These are phyloP conservation scores for Leccinum aurantiacum DNA, from an alignment of 768 basidiomycete genomes.

Conservation along the genomic window DNA sequence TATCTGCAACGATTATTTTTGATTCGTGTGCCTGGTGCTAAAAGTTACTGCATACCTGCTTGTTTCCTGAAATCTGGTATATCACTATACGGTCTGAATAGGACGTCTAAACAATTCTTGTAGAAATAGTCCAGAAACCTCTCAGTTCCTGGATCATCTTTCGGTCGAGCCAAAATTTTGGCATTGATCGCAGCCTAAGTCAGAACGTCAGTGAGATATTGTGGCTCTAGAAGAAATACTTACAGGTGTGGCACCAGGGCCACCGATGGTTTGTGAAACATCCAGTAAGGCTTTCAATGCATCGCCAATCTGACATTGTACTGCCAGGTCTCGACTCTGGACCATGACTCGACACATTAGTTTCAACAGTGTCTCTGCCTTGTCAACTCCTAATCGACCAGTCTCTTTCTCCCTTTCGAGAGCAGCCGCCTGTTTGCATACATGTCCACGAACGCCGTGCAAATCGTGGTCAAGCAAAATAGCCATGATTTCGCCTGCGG, in stretches of 20 bases:
- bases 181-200: constrained; percentile 33
- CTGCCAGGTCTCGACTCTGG: constrained; percentile 77
- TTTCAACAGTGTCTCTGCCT: constrained; percentile 71
- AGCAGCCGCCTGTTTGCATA: constrained; percentile 77
- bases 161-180: constrained; percentile 55
- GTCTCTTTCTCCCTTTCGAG: constrained; percentile 63
- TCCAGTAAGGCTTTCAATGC: constrained; percentile 82
- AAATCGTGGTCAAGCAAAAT: constrained; percentile 89
- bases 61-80: constrained; percentile 66
- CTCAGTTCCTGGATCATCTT: constrained; percentile 85
- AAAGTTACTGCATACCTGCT: constrained; percentile 35
- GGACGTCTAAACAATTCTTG: constrained; percentile 71
- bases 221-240: constrained; percentile 11
- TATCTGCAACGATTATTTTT: constrained; percentile 37
- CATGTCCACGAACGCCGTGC: constrained; percentile 79
- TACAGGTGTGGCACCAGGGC: constrained; percentile 39
- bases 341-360: constrained; percentile 77
- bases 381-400: constrained; percentile 56
- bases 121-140: constrained; percentile 94
- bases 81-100: constrained; percentile 77
- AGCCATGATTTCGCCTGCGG: constrained; percentile 83
- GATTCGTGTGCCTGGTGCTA: constrained; percentile 4
- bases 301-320: constrained; percentile 91
- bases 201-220: constrained; percentile 7
- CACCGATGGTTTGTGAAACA: constrained; percentile 50